These are phyloP conservation scores for Tremellales sp. DNA, from an alignment of 1,284 basidiomycete genomes.

Conservation along the genomic window DNA sequence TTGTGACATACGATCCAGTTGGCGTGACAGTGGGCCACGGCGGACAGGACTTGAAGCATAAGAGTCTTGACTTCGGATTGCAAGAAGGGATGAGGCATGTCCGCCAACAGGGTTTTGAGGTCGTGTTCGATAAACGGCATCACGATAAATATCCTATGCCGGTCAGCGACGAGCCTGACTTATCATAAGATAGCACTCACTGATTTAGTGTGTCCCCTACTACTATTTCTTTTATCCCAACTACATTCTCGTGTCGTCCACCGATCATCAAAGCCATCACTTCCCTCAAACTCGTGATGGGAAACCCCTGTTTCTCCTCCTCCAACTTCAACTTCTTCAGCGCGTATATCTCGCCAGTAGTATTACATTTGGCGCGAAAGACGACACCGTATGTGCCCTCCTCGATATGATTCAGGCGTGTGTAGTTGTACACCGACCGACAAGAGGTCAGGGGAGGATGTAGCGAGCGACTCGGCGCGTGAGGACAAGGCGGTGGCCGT, in stretches of 20 bases:
- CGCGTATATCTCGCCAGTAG: constrained; percentile 91
- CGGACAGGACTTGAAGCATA: constrained; percentile 88
- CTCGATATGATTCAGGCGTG: constrained; percentile 95
- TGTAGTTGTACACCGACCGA: constrained; percentile 87
- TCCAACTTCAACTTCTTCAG: constrained; percentile 98
- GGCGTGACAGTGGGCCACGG: constrained; percentile 84
- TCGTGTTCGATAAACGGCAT: constrained; percentile 99
- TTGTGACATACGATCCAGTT: constrained; percentile 73
- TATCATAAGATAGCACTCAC: constrained; percentile 57
- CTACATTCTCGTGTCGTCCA: constrained; percentile 84
- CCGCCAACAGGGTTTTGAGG: constrained; percentile 86
- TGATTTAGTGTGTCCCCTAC: constrained; percentile 99
- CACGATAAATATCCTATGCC: constrained; percentile 87
- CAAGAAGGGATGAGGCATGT: constrained; percentile 91
- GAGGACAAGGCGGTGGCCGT: constrained; percentile 32
- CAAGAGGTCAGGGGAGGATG: constrained; percentile 77
- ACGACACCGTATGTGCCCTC: constrained; percentile 99
- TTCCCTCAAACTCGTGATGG: constrained; percentile 93
- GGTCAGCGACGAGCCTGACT: neutral
- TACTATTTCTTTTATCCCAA: constrained; percentile 90
- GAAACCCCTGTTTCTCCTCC: constrained; percentile 96
- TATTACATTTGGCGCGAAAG: constrained; percentile 87
- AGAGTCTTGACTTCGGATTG: constrained; percentile 98
- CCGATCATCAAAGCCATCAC: constrained; percentile 90
- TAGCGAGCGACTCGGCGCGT: constrained; percentile 65